These are phyloP conservation scores for Auriscalpium vulgare DNA, from an alignment of 768 basidiomycete genomes.

Conservation along the genomic window DNA sequence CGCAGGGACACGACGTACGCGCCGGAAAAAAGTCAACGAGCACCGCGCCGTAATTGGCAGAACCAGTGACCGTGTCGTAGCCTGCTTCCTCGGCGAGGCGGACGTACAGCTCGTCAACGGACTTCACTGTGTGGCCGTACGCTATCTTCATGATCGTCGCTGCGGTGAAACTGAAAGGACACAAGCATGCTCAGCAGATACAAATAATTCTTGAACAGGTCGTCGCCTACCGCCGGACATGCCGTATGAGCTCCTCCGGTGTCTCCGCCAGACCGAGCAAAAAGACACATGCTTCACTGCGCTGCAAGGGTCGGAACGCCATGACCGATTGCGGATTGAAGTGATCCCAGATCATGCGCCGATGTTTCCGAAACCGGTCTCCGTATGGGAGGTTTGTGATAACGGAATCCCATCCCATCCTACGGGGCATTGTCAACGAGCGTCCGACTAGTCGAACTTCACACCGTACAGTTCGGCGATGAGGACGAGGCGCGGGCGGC, in stretches of 20 bases:
- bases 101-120: conserved; percentile 24
- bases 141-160: conserved; percentile 24
- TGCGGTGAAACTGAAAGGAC: conserved; percentile 19
- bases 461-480: conserved; percentile 19
- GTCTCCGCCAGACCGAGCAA: conserved; percentile 19
- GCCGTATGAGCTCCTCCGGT: conserved; percentile 19
- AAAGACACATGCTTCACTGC: conserved; percentile 19
- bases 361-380: conserved; percentile 21
- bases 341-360: conserved; percentile 21
- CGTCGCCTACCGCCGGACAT: conserved; percentile 19
- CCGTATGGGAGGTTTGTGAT: conserved; percentile 19
- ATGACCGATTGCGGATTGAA: conserved; percentile 13
- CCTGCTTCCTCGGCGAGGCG: conserved; percentile 20
- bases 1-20: conserved; percentile 16
- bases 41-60: conserved; percentile 21
- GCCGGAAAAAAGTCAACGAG: conserved; percentile 29
- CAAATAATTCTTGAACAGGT: background rate
- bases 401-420: conserved; percentile 15
- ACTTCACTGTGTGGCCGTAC: conserved; percentile 24
- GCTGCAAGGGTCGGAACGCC: conserved; percentile 18
- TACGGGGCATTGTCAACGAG: background rate
- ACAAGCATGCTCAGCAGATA: background rate
- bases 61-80: conserved; percentile 11
- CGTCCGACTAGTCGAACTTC: too few species aligned
- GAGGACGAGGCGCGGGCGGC: conserved; percentile 23